phyloP scores from a whole-genome alignment of 169 alveolate genomes.

The Babesia ovata region DNA sequence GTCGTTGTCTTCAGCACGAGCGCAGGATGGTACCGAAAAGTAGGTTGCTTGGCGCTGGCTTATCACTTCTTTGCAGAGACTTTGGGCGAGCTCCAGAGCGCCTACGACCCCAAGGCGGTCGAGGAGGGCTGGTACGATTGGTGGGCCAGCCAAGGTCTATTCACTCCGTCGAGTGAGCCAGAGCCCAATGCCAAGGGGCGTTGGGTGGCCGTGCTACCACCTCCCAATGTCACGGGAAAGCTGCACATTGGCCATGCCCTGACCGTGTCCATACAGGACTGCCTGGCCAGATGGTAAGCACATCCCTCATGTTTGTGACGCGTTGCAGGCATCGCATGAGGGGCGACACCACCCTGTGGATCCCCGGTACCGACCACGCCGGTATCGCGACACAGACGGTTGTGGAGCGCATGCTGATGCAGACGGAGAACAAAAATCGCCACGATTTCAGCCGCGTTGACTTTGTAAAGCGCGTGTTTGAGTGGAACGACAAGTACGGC shows the following conservation, averaged over 20 bases:
- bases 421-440: conserved; percentile 90
- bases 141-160: conserved; percentile 92
- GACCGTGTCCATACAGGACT: conserved; percentile 97
- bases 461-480: conserved; percentile 93
- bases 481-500: conserved; percentile 98
- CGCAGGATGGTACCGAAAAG: conserved; percentile 29
- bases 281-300: conserved; percentile 90
- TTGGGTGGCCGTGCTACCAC: conserved; percentile 92
- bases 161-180: conserved; percentile 62
- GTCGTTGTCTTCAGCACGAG: conserved; percentile 1
- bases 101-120: conserved; percentile 94
- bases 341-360: conserved; percentile 95
- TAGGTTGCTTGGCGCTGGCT: neutral
- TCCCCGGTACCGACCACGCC: conserved; percentile 99
- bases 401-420: conserved; percentile 93
- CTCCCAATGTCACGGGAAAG: conserved; percentile 99
- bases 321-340: conserved; percentile 87
- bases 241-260: conserved; percentile 99
- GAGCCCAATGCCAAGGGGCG: conserved; percentile 79
- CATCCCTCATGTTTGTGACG: conserved; percentile 23
- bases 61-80: conserved; percentile 19
- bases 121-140: conserved; percentile 94
- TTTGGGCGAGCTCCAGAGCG: conserved; percentile 77
- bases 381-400: conserved; percentile 99
- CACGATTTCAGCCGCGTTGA: conserved; percentile 97